Evolutionary conservation across 441 rosid genomes (phyloP).

Genomic region (Raphanus hybrid): DNA sequence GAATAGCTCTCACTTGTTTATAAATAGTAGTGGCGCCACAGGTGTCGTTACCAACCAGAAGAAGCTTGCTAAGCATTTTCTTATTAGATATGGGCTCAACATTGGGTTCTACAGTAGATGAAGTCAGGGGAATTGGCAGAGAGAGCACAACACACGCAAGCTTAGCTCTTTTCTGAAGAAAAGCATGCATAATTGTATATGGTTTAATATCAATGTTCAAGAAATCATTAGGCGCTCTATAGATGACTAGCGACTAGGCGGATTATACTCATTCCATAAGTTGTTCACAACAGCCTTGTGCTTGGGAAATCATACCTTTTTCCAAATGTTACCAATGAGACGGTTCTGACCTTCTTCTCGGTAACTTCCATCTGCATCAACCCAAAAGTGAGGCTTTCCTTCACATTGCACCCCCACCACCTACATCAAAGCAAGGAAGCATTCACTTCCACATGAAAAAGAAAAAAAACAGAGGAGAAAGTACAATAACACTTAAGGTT

Average conservation of each 20-base stretch:
- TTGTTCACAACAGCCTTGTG: too few species aligned
- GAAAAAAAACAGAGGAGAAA: neutral
- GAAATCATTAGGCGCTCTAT: neutral
- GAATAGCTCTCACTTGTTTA: constrained; percentile 55
- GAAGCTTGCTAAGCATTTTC: constrained; percentile 50
- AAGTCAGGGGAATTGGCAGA: constrained; percentile 53
- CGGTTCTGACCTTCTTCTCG: constrained; percentile 97
- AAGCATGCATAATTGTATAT: constrained; percentile 11
- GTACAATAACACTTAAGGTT: constrained; percentile 8
- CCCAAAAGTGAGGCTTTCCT: constrained; percentile 68
- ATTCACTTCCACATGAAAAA: constrained; percentile 7
- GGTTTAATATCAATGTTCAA: constrained; percentile 13
- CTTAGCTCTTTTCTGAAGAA: constrained; percentile 47
- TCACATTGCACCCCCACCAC: constrained; percentile 56
- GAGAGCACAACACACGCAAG: constrained; percentile 49
- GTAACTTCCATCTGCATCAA: constrained; percentile 73
- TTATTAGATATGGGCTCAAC: constrained; percentile 31
- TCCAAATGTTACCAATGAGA: constrained; percentile 93
- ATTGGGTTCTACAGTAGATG: constrained; percentile 38
- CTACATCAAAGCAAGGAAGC: constrained; percentile 43
- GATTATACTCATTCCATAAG: neutral
- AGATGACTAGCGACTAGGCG: neutral
- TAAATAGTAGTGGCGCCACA: constrained; percentile 73
- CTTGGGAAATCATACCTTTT: constrained; percentile 42
- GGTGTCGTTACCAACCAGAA: constrained; percentile 63